Evolutionary conservation across 345 rosid genomes (phyloP).

Genomic region (Linum usitatissimum): DNA sequence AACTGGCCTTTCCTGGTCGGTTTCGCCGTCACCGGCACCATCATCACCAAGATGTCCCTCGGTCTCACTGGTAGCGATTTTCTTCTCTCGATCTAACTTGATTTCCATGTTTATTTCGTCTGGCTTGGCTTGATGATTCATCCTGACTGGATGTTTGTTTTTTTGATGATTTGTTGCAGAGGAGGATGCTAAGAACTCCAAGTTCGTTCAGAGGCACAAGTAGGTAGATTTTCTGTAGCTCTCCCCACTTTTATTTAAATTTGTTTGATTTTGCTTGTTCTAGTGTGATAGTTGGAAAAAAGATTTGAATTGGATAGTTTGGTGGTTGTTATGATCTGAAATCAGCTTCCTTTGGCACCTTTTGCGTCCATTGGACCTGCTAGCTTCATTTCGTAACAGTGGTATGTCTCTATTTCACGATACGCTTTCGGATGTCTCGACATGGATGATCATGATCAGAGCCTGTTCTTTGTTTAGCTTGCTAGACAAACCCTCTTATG

Average conservation of each 20-base stretch:
- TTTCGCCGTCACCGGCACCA: conserved; percentile 7
- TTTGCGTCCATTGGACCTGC: too few species aligned
- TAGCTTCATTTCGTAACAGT: too few species aligned
- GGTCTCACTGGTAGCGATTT: conserved; percentile 7
- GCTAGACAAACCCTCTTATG: too few species aligned
- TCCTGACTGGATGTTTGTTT: background rate
- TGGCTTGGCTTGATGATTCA: background rate
- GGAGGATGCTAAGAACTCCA: conserved; percentile 12
- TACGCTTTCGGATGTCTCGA: too few species aligned
- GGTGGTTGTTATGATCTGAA: too few species aligned
- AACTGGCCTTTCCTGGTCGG: conserved; percentile 15
- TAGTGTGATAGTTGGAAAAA: background rate
- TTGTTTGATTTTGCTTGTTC: background rate
- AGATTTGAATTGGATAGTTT: too few species aligned
- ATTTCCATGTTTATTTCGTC: background rate
- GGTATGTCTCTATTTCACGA: too few species aligned
- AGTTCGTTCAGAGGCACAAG: conserved; percentile 11
- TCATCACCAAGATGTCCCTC: conserved; percentile 10
- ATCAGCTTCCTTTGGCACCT: too few species aligned
- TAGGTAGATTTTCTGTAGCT: background rate
- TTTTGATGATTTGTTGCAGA: conserved; percentile 1
- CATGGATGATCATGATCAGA: too few species aligned
- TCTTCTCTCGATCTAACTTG: background rate
- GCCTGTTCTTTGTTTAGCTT: too few species aligned
- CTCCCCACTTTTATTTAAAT: too few species aligned